Evolutionary conservation across 352 stramenopile genomes (phyloP).

Genomic region (Globisporangium cylindrosporum): DNA sequence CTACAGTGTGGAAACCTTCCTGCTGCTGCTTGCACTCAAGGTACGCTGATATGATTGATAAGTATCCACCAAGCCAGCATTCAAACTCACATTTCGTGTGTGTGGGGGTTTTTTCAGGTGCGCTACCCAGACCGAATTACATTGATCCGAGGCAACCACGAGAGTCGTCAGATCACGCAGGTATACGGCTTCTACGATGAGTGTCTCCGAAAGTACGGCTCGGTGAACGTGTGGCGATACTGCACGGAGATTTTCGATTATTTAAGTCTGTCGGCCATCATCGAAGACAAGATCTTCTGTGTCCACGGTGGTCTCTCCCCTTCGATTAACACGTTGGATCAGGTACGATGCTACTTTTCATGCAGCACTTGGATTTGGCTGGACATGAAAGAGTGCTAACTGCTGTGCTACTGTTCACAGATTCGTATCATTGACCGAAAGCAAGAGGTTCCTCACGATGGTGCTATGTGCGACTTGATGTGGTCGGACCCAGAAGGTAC

Average conservation of each 20-base stretch:
- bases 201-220: slow-evolving; percentile 74
- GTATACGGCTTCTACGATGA: slow-evolving; percentile 71
- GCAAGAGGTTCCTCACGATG: slow-evolving; percentile 98
- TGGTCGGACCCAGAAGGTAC: slow-evolving; percentile 91
- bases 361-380: slow-evolving; percentile 6
- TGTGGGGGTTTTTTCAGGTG: slow-evolving; percentile 37
- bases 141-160: slow-evolving; percentile 91
- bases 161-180: slow-evolving; percentile 35
- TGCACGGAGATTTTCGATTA: slow-evolving; percentile 99
- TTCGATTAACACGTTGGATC: slow-evolving; percentile 89
- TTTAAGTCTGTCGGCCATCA: slow-evolving; percentile 96
- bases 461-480: slow-evolving; percentile 98
- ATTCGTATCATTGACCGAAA: slow-evolving; percentile 95
- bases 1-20: slow-evolving; percentile 99
- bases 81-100: not conserved
- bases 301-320: slow-evolving; percentile 98
- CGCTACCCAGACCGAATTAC: slow-evolving; percentile 99
- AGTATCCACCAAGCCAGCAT: not conserved
- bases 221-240: slow-evolving; percentile 99
- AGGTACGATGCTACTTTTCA: slow-evolving; percentile 28
- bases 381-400: not conserved
- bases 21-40: slow-evolving; percentile 98
- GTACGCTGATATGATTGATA: slow-evolving; percentile 39
- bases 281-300: slow-evolving; percentile 99
- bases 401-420: slow-evolving; percentile 14